Evolutionary conservation across 768 basidiomycete genomes (phyloP).

Genomic region (Rickenella mellea): DNA sequence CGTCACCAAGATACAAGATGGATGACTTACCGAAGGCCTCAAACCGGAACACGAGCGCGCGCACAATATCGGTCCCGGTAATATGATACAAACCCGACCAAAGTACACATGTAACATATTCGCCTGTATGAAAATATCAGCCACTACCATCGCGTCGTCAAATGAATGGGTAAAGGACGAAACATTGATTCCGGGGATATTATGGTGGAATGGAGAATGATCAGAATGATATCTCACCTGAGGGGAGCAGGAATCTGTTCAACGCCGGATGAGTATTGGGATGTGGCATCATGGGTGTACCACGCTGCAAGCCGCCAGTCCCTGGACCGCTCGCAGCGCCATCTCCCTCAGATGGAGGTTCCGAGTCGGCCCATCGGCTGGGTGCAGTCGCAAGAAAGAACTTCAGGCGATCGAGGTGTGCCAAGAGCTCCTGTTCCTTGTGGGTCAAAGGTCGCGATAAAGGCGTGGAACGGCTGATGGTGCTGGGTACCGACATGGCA

Average conservation of each 20-base stretch:
- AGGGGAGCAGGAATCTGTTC: slow-evolving; percentile 80
- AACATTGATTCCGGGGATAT: too few relatives aligned
- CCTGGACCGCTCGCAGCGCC: not conserved
- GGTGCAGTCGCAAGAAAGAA: slow-evolving; percentile 85
- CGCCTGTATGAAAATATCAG: slow-evolving; percentile 80
- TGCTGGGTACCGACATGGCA: too few relatives aligned
- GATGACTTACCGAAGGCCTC: slow-evolving; percentile 35
- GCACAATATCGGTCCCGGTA: slow-evolving; percentile 94
- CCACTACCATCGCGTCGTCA: not conserved
- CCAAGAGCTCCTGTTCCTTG: slow-evolving; percentile 59
- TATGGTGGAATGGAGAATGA: too few relatives aligned
- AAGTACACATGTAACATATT: slow-evolving; percentile 83
- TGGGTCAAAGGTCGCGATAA: slow-evolving; percentile 43
- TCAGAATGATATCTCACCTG: slow-evolving; percentile 44
- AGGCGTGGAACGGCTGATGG: too few relatives aligned
- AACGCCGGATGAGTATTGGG: slow-evolving; percentile 61
- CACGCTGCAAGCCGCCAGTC: not conserved
- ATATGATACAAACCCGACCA: slow-evolving; percentile 92
- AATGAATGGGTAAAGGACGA: not conserved
- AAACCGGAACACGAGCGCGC: slow-evolving; percentile 90
- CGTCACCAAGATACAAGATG: not conserved
- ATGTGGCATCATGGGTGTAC: slow-evolving; percentile 14
- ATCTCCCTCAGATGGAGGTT: not conserved
- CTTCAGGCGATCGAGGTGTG: slow-evolving; percentile 76
- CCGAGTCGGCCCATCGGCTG: slow-evolving; percentile 49